Evolutionary conservation across 73 alveolate genomes (phyloP), one percentile per base, ranked within the genome.

Genomic region (Urostyla sp.): DNA sequence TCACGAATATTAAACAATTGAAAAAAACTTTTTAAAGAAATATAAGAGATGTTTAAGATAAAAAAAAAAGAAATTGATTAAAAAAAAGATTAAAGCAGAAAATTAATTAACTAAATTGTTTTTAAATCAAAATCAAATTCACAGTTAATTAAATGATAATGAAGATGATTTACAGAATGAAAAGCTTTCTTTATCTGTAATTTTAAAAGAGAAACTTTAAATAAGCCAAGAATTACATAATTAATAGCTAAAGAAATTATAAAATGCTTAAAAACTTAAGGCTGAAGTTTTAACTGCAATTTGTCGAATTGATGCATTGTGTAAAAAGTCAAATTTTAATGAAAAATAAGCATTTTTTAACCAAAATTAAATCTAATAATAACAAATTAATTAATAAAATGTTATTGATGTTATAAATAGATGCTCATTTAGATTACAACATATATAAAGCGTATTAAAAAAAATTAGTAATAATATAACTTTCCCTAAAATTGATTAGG

Each of bases 391-490:
- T 32, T 52, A 58, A 2, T 15, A 20, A n/a, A 63, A 63, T 63
- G 5, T 63, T 4, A 32, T 37, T 37, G 37, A 63, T 8, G 28
- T 37, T 20, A 20, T 63, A 1, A 43, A 57, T 35, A 7, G 37
- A 18, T 63, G 79, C 44, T 57, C 61, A 6, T 5, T 63, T 15
- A 63, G 60, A 40, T 23, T 63, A 1, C 61, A 63, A 32, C 79
- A 63, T 23, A 63, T 63, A 60, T 43, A 43, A 21, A 38, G 46
- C 28, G 60, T 63, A 5, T 16, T 50, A 21, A 60, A 63, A 1
- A 63, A 63, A 40, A 50, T 63, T 1, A 63, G 79, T n/a, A n/a
- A n/a, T n/a, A n/a, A n/a, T n/a, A n/a, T n/a, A n/a, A n/a, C n/a
- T n/a, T n/a, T n/a, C n/a, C n/a, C n/a, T n/a, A n/a, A n/a, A n/a